Conservation (phyloP, 768 basidiomycete genomes). For the Terana coerulea region DNA sequence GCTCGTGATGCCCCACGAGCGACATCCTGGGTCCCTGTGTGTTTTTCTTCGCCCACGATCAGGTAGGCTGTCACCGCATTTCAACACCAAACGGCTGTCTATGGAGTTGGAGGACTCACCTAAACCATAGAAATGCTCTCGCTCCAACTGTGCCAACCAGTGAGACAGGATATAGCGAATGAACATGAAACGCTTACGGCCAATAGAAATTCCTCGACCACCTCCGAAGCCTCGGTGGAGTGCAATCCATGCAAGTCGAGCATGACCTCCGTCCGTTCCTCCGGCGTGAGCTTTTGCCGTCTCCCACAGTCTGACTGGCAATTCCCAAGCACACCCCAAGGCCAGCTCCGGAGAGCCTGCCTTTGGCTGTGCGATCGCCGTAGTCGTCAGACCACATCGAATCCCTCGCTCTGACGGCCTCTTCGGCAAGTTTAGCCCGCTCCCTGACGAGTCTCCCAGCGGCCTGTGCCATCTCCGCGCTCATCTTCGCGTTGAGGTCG, state of each 20-base stretch:
- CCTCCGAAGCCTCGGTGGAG: slow-evolving; percentile 88
- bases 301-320: slow-evolving; percentile 49
- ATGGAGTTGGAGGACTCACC: slow-evolving; percentile 40
- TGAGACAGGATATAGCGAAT: not conserved
- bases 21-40: slow-evolving; percentile 87
- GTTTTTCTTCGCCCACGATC: slow-evolving; percentile 94
- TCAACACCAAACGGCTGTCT: not conserved
- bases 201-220: slow-evolving; percentile 84
- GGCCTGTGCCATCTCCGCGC: slow-evolving; percentile 77
- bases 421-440: slow-evolving; percentile 69
- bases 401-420: slow-evolving; percentile 70
- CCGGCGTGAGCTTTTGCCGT: slow-evolving; percentile 63
- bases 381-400: slow-evolving; percentile 80
- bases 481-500: slow-evolving; percentile 90
- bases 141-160: slow-evolving; percentile 58
- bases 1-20: slow-evolving; percentile 78
- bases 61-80: slow-evolving; percentile 57
- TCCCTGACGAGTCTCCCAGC: slow-evolving; percentile 85
- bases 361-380: slow-evolving; percentile 69
- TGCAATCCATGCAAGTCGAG: slow-evolving; percentile 94
- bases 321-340: slow-evolving; percentile 88
- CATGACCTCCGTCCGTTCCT: slow-evolving; percentile 86
- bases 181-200: slow-evolving; percentile 51
- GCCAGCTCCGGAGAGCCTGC: slow-evolving; percentile 74
- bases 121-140: slow-evolving; percentile 83